phyloP scores from a whole-genome alignment of 2,329 filamentous ascomycete species.

The Macroventuria anomochaeta region DNA sequence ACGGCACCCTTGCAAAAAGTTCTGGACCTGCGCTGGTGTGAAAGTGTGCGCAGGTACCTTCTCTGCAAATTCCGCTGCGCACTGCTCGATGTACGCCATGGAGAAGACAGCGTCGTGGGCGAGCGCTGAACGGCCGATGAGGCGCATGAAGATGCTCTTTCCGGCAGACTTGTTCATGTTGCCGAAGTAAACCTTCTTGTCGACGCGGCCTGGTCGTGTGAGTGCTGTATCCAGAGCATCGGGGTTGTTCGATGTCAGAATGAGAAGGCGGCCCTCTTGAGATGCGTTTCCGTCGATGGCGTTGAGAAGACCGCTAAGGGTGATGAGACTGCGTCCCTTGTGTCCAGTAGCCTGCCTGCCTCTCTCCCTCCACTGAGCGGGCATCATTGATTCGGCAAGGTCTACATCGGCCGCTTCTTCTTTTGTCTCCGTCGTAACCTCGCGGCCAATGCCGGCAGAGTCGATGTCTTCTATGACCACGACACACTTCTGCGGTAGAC shows the following conservation, averaged over 20 bases:
- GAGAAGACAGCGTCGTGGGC: conserved; percentile 27
- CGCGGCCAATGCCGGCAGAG: conserved; percentile 41
- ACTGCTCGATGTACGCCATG: conserved; percentile 28
- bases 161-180: conserved; percentile 30
- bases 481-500: conserved; percentile 47
- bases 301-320: conserved; percentile 76
- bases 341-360: neutral
- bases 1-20: conserved; percentile 37
- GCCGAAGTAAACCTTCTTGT: conserved; percentile 77
- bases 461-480: conserved; percentile 54
- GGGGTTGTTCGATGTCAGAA: conserved; percentile 82
- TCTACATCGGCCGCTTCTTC: conserved; percentile 2
- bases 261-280: conserved; percentile 77
- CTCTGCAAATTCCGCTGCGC: conserved; percentile 34
- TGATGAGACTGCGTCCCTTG: conserved; percentile 40
- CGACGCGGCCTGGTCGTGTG: conserved; percentile 74
- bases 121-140: conserved; percentile 36
- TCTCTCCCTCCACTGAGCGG: conserved; percentile 14
- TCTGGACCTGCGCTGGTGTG: conserved; percentile 43
- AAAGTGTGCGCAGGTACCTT: conserved; percentile 38
- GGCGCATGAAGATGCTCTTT: conserved; percentile 38
- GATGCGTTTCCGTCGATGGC: conserved; percentile 82
- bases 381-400: conserved; percentile 1
- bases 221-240: conserved; percentile 76
- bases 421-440: conserved; percentile 6